phyloP scores from a whole-genome alignment of 2,329 filamentous ascomycete species.

The Colletotrichum agaves region DNA sequence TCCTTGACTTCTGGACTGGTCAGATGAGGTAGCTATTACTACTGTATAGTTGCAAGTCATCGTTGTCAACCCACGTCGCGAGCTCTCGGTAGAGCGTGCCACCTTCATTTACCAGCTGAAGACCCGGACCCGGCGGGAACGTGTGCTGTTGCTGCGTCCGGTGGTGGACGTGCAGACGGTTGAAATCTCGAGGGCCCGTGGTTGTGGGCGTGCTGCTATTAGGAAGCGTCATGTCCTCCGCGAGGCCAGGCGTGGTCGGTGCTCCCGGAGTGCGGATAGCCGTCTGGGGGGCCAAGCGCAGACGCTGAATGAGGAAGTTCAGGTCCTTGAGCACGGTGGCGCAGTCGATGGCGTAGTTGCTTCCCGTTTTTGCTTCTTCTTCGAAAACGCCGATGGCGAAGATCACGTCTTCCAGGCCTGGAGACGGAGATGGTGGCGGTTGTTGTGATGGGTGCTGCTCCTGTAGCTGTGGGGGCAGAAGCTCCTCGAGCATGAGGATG shows the following conservation, averaged over 20 bases:
- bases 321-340: constrained; percentile 52
- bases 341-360: constrained; percentile 52
- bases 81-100: constrained; percentile 50
- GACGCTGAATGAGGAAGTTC: constrained; percentile 47
- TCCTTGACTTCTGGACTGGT: background rate
- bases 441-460: constrained; percentile 26
- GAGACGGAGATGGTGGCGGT: constrained; percentile 37
- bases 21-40: constrained; percentile 29
- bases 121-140: constrained; percentile 4
- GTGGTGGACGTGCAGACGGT: constrained; percentile 1
- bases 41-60: constrained; percentile 39
- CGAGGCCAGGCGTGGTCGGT: constrained; percentile 2
- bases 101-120: constrained; percentile 43
- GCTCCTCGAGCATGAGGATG: constrained; percentile 57
- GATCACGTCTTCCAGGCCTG: constrained; percentile 47
- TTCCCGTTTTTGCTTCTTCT: constrained; percentile 50
- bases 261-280: background rate
- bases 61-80: constrained; percentile 51
- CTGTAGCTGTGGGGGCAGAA: constrained; percentile 49
- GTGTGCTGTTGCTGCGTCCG: constrained; percentile 7
- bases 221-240: constrained; percentile 5
- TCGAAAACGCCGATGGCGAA: constrained; percentile 56
- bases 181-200: background rate
- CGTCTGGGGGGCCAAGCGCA: constrained; percentile 41
- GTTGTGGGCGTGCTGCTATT: constrained; percentile 10